A percentile compares a stretch with the other conserved stretches of the same genome.
Conservation (phyloP, 2,329 filamentous ascomycete genomes). For the Dactylellina parvicollis region DNA sequence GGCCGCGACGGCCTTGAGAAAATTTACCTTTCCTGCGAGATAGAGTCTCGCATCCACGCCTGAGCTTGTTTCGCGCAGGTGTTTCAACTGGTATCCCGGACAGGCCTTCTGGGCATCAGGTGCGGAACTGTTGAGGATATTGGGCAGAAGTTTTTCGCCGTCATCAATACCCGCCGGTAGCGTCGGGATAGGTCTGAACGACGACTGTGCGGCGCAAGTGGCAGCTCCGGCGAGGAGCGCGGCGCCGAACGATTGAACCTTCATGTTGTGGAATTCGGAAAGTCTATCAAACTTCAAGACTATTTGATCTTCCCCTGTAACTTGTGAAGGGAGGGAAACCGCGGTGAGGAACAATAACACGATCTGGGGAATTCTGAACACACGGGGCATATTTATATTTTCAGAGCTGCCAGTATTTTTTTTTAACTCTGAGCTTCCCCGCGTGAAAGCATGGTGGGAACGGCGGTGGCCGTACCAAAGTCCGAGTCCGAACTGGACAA, state of each 20-base stretch:
- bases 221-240: constrained; percentile 24
- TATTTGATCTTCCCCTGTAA: constrained; percentile 13
- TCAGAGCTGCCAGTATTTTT: constrained; percentile 17
- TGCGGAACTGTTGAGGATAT: constrained; percentile 30
- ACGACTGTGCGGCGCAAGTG: constrained; percentile 16
- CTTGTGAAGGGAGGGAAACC: constrained; percentile 16
- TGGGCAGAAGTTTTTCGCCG: constrained; percentile 32
- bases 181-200: constrained; percentile 26
- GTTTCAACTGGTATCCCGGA: constrained; percentile 25
- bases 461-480: constrained; percentile 15
- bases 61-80: constrained; percentile 8
- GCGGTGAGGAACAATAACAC: constrained; percentile 11
- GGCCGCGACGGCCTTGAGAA: neutral
- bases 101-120: constrained; percentile 18
- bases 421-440: constrained; percentile 1
- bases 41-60: constrained; percentile 34
- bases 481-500: constrained; percentile 24
- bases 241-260: constrained; percentile 14
- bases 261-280: constrained; percentile 25
- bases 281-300: constrained; percentile 20
- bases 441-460: constrained; percentile 19
- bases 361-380: constrained; percentile 1
- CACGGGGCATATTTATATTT: constrained; percentile 31
- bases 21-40: constrained; percentile 54
- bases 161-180: constrained; percentile 16